These are phyloP conservation scores for Zasmidium cellare DNA, from an alignment of 2,329 filamentous ascomycete species.

Conservation along the genomic window DNA sequence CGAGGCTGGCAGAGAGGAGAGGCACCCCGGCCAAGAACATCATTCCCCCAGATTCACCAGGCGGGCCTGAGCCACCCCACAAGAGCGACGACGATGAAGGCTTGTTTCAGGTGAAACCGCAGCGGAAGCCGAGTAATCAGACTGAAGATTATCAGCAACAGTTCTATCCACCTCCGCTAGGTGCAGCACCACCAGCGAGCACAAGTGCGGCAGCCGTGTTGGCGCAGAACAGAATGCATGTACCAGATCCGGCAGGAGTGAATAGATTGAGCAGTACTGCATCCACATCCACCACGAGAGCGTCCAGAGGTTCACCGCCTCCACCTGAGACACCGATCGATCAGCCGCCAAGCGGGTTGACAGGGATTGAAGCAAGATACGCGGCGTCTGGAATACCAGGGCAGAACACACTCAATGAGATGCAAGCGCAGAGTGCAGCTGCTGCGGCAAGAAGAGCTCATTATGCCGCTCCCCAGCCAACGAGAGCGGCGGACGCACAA, in stretches of 20 bases:
- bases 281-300: slow-evolving; percentile 88
- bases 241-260: slow-evolving; percentile 55
- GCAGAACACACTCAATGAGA: slow-evolving; percentile 74
- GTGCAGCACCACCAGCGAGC: slow-evolving; percentile 24
- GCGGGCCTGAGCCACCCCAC: slow-evolving; percentile 67
- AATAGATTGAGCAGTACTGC: slow-evolving; percentile 75
- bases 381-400: slow-evolving; percentile 89
- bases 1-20: slow-evolving; percentile 73
- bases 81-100: slow-evolving; percentile 67
- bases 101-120: slow-evolving; percentile 62
- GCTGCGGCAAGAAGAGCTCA: slow-evolving; percentile 79
- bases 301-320: slow-evolving; percentile 87
- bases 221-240: slow-evolving; percentile 43
- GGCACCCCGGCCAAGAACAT: slow-evolving; percentile 75
- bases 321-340: slow-evolving; percentile 89
- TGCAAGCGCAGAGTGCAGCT: slow-evolving; percentile 74
- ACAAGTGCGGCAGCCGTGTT: slow-evolving; percentile 12
- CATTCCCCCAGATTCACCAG: slow-evolving; percentile 78
- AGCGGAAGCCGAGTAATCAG: slow-evolving; percentile 21
- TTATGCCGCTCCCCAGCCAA: slow-evolving; percentile 55
- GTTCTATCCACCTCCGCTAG: slow-evolving; percentile 59
- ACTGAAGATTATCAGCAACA: slow-evolving; percentile 48
- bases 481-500: slow-evolving; percentile 40
- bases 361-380: slow-evolving; percentile 87
- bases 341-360: slow-evolving; percentile 38